A percentile compares a stretch with the other conserved stretches of the same genome.
Conservation (phyloP, 768 basidiomycete genomes). For the Lepiota subincarnata region DNA sequence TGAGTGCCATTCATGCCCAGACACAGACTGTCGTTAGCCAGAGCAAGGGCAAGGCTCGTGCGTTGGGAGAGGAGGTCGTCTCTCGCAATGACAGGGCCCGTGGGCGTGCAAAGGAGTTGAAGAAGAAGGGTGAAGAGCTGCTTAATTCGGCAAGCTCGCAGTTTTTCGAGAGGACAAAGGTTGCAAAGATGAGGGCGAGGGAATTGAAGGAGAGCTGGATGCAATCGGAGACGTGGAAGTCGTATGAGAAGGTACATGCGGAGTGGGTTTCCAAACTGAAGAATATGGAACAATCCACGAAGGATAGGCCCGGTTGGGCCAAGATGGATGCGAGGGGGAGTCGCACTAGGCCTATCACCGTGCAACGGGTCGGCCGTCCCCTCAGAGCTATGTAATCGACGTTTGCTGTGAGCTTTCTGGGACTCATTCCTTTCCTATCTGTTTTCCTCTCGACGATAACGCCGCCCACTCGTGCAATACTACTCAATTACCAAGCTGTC, state of each 20-base stretch:
- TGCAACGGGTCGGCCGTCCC: not conserved
- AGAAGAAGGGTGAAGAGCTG: slow-evolving; percentile 43
- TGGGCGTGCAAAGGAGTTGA: slow-evolving; percentile 49
- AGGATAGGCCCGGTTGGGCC: slow-evolving; percentile 9
- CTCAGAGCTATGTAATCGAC: not conserved
- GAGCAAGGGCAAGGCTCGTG: slow-evolving; percentile 44
- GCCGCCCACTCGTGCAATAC: not conserved
- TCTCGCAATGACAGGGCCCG: slow-evolving; percentile 49
- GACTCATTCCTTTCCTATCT: too few species aligned
- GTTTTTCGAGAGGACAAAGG: slow-evolving; percentile 35
- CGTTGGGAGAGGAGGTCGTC: slow-evolving; percentile 40
- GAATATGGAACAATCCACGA: not conserved
- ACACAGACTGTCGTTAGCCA: slow-evolving; percentile 41
- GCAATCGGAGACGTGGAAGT: slow-evolving; percentile 20
- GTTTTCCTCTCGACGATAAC: not conserved
- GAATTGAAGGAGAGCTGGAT: slow-evolving; percentile 35
- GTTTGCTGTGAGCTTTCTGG: not conserved
- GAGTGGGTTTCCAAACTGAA: slow-evolving; percentile 16
- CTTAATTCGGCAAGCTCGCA: slow-evolving; percentile 38
- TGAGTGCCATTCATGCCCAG: slow-evolving; percentile 47
- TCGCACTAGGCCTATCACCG: not conserved
- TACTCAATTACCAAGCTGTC: not conserved
- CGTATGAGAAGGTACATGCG: slow-evolving; percentile 18
- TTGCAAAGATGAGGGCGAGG: slow-evolving; percentile 40
- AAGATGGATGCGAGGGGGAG: not conserved